Evolutionary conservation across 2,329 filamentous ascomycete species (phyloP).

Genomic region (Zymoseptoria pseudotritici): DNA sequence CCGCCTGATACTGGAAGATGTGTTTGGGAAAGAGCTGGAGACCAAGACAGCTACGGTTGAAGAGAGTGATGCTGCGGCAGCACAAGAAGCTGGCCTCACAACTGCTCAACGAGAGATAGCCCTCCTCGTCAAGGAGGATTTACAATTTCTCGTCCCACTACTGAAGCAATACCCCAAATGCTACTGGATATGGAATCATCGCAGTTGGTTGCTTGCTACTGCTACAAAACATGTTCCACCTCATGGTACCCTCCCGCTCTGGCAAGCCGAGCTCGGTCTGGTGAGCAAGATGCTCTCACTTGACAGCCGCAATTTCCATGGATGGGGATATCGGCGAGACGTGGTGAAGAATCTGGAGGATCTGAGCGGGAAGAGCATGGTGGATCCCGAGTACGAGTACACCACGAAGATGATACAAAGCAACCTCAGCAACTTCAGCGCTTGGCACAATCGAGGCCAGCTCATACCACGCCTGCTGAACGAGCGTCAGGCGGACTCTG

Average conservation of each 20-base stretch:
- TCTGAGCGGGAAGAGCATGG: conserved; percentile 44
- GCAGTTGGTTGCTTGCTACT: conserved; percentile 73
- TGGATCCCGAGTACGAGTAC: conserved; percentile 76
- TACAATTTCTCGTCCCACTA: conserved; percentile 75
- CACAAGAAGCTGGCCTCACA: conserved; percentile 22
- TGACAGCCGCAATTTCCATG: conserved; percentile 90
- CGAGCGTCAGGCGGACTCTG: conserved; percentile 59
- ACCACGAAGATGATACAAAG: conserved; percentile 78
- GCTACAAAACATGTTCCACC: conserved; percentile 57
- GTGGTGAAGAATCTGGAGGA: conserved; percentile 72
- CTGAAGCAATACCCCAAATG: conserved; percentile 86
- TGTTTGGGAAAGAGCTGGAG: conserved; percentile 45
- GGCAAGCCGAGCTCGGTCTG: conserved; percentile 75
- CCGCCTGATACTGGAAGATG: conserved; percentile 60
- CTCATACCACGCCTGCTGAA: conserved; percentile 69
- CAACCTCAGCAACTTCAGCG: conserved; percentile 94
- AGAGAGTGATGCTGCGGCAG: conserved; percentile 20
- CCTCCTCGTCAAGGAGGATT: conserved; percentile 61
- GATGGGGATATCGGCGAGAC: conserved; percentile 82
- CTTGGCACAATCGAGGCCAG: conserved; percentile 86
- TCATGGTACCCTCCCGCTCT: conserved; percentile 55
- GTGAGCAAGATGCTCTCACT: conserved; percentile 80
- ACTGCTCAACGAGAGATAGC: conserved; percentile 32
- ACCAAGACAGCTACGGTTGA: conserved; percentile 20
- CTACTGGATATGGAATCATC: conserved; percentile 99